Base-by-base conservation (phyloP, 495 filamentous ascomycete genomes). In the Entonaema liquescens region DNA sequence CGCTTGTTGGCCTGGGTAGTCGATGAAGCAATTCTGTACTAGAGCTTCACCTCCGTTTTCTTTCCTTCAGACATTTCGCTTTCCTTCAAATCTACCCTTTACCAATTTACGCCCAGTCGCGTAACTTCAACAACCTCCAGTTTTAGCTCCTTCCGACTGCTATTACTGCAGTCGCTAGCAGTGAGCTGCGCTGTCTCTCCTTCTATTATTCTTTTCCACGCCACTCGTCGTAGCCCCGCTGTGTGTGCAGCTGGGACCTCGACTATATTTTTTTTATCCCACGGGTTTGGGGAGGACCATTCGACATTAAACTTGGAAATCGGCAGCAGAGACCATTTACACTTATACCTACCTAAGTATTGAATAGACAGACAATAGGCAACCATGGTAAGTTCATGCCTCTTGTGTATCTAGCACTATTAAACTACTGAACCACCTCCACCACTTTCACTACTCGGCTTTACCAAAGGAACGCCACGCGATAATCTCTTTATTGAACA, bases 1-100 rank as follows among this genome's bases (percentile, higher is more conserved):
- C 47, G 58, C 42, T 17, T 67, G 26, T 58, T 56, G 55, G 64
- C 69, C 69, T 72, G 23, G 29, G 21, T 36, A 36, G 65, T 62
- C 65, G 33, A 65, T 68, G 70, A 73, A 73, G 70, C 70, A 73
- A 73, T 73, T 61, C 65, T 65, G 35, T 35, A 55, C 56, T 35
- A 42, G 23, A 68, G 70, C 70, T 73, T 73, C 65, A 65, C 25
- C 54, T 63, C 47, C 47, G 31, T 59, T 65, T 61, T 25, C 59
- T 65, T 64, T 59, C 38, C 56, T 68, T 49, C 31, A 11, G 40
- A 26, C 49, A 65, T 63, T 59, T 29, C 60, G 19, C n/a, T 23
- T 50, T 53, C 38, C 28, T 42, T 31, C 25, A 65, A 15, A 17
- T 29, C 15, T 7, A 29, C 49, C 8, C 23, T 73, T 62, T 28